Base-by-base conservation (phyloP, 345 rosid species). In the Citrus hindsii region DNA sequence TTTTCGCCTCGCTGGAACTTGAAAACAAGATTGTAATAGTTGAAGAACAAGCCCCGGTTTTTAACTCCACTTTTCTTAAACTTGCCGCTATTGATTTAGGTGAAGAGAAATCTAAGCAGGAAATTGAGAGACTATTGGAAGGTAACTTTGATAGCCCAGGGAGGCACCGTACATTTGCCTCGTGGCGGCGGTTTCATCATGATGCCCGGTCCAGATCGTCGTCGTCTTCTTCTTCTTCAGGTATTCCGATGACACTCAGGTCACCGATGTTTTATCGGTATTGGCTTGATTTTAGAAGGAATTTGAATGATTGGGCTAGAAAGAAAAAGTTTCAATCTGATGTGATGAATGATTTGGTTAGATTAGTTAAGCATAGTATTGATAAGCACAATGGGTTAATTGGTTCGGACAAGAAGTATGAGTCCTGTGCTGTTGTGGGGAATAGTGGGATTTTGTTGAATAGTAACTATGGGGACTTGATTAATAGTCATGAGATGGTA, bases 381-480 rank as follows among this genome's bases (percentile, higher is more conserved):
- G 93, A 90, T 75, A 78, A 60, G 78, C 88, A 85, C 69, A 82
- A 78, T 76, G 92, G 88, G 5, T 62, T 74, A 53, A 72, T 67
- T 69, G 80, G 76, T 21, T 79, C 85, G 13, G 88, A 82, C 77
- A 27, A 51, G 74, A 83, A 84, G 68, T 93, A 91, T 68, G 77
- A 74, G 9, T 91, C 99, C 72, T 95, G 98, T 82, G 99, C 99
- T 14, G 94, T 95, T 12, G 97, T 93, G 42, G 99, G 99, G 10
- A 95, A 95, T 60, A 93, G 97, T 74, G 99, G 99, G 37, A 92
- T 93, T 51, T 82, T 95, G 84, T 72, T 95, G 68, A 83, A 83
- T 22, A 85, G 74, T 35, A 84, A 87, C 21, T 75, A 87, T 40
- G 99, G 99, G 22, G 70, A 69, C 62, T 37, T 90, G 77, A 95